Percentiles rank a stretch among this genome's conserved stretches.
These are phyloP conservation scores for Nicotiana undulata DNA, from an alignment of 257 asterid species.

Conservation along the genomic window DNA sequence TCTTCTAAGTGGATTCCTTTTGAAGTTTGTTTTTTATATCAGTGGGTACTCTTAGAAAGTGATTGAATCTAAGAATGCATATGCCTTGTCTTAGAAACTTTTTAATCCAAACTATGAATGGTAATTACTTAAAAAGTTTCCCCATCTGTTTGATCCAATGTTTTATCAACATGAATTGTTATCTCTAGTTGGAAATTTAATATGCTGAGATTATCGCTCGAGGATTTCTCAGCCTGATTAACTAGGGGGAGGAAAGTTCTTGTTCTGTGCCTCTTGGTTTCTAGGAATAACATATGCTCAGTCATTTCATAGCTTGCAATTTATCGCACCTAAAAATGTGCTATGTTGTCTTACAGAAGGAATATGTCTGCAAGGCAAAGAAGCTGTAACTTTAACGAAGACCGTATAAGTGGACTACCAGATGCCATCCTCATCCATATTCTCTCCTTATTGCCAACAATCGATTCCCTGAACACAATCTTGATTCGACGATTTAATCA, in stretches of 20 bases:
- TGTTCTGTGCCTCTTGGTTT: neutral
- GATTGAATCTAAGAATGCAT: neutral
- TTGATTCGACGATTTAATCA: conserved; percentile 20
- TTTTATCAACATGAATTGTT: neutral
- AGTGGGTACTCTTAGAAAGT: neutral
- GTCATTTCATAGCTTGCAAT: neutral
- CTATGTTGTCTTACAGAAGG: neutral
- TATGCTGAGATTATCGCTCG: neutral
- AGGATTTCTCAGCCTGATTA: neutral
- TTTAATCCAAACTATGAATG: neutral
- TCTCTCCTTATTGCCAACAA: conserved; percentile 21
- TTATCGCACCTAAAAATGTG: neutral
- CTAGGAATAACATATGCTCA: neutral
- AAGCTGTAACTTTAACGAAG: neutral
- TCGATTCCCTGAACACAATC: conserved; percentile 18
- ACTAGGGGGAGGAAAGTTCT: neutral
- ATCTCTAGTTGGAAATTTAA: neutral
- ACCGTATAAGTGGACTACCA: conserved; percentile 20
- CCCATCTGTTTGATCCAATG: neutral
- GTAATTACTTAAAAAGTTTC: neutral
- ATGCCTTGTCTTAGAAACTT: neutral
- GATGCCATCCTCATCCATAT: conserved; percentile 22
- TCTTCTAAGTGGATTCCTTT: neutral
- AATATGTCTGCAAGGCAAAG: neutral
- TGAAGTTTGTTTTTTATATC: neutral